Evolutionary conservation across 2,329 filamentous ascomycete genomes (phyloP), one percentile per base, ranked within the genome.

Genomic region (Fusarium staphyleae): DNA sequence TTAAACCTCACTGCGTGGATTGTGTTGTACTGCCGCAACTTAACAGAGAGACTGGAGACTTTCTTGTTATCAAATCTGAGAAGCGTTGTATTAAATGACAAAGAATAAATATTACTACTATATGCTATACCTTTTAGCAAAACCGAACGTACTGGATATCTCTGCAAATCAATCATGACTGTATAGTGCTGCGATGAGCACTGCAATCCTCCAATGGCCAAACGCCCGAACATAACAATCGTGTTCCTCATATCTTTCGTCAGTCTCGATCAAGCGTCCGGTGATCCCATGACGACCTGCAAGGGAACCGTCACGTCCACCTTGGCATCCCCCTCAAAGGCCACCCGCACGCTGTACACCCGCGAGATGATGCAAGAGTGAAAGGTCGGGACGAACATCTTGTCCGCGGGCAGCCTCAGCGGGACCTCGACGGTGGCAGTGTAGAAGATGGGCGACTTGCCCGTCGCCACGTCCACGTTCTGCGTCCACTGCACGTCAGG

Each of bases 351-450:
- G 2, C 51, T 45, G n/a, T 62, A 62, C 3, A 49, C 59, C 22
- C 59, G 40, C 2, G 59, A 46, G 1, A 62, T 33, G 2, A 62
- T 53, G 11, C 59, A 62, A 0, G 59, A 56, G 41, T 62, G 37
- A 30, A 62, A 62, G 0, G 59, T 62, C 0, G 59, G 59, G 2
- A 62, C 52, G 36, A 60, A 62, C 55, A 62, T 62, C 12, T 60
- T 62, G 3, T 62, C 59, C 0, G 34, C 35, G 0, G 60, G 60
- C 1, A 63, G 9, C 9, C 50, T 29, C 3, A 63, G 57, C 0
- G 60, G 60, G 8, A 63, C 13, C 8, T 63, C 48, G 10, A 63
- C 16, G 2, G 60, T 60, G 0, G 60, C 52, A 7, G 60, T 63
- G 39, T 63, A 55, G 28, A 63, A 63, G 11, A 63, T 14, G 3